These are phyloP conservation scores for Mortierella sp. DNA, from an alignment of 371 early-diverging fungal species.

Conservation along the genomic window DNA sequence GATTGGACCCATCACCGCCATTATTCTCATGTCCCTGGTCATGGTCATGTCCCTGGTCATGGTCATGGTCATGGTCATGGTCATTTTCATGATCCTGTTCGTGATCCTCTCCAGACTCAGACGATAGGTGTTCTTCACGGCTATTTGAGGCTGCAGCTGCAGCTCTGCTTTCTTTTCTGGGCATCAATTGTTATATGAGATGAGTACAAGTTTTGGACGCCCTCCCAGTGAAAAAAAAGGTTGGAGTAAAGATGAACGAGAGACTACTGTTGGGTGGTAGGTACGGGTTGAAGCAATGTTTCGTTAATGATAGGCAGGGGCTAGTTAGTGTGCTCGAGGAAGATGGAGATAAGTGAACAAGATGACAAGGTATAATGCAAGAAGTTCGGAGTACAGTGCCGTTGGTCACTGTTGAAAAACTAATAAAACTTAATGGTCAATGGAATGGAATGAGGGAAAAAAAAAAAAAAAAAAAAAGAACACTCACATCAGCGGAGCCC, in stretches of 20 bases:
- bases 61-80: slow-evolving; percentile 16
- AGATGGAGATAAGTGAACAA: too few species aligned
- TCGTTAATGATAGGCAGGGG: too few species aligned
- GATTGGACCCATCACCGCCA: slow-evolving; percentile 18
- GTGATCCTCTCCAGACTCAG: slow-evolving; percentile 42
- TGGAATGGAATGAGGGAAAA: background rate
- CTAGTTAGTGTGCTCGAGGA: too few species aligned
- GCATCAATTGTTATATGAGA: slow-evolving; percentile 9
- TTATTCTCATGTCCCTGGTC: slow-evolving; percentile 9
- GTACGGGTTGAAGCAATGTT: too few species aligned
- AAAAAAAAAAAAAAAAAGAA: background rate
- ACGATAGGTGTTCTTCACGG: slow-evolving; percentile 14
- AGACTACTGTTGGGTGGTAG: too few species aligned
- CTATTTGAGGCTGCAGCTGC: slow-evolving; percentile 6
- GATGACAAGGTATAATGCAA: background rate
- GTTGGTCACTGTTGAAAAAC: slow-evolving; percentile 3
- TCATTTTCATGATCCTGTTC: slow-evolving; percentile 27
- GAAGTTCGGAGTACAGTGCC: background rate
- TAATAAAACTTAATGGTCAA: background rate
- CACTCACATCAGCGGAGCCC: background rate
- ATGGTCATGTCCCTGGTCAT: slow-evolving; percentile 19
- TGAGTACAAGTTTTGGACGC: background rate
- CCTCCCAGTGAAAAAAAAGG: background rate
- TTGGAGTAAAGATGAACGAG: background rate
- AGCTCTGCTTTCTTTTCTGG: slow-evolving; percentile 17